Percentiles rank a stretch among this genome's conserved stretches.
These are phyloP conservation scores for Alloteropsis angusta DNA, from an alignment of 202 grass and related monocot genomes.

Conservation along the genomic window DNA sequence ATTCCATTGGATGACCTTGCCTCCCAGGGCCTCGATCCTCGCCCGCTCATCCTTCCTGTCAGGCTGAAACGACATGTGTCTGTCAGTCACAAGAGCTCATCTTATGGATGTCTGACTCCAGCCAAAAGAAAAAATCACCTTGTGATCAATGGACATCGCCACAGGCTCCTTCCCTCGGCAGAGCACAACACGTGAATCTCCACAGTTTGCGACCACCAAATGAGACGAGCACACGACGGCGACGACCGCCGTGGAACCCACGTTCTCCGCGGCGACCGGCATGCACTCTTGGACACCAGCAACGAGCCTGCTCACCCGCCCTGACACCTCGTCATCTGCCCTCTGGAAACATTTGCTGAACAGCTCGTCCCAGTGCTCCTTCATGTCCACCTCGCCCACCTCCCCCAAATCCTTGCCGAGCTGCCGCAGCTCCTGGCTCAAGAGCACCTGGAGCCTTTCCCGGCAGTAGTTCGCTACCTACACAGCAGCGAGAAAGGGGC, in stretches of 20 bases:
- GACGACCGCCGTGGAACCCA: constrained; percentile 72
- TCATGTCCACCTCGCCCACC: constrained; percentile 36
- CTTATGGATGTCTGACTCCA: background rate
- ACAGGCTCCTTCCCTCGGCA: constrained; percentile 60
- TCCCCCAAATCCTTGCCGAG: constrained; percentile 1
- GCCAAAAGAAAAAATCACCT: constrained; percentile 29
- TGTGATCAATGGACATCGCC: constrained; percentile 67
- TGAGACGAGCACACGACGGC: constrained; percentile 68
- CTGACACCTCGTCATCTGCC: constrained; percentile 61
- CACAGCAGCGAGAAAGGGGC: background rate
- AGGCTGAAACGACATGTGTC: constrained; percentile 58
- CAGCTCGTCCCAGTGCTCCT: constrained; percentile 65
- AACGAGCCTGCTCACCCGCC: constrained; percentile 24
- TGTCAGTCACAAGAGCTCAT: background rate
- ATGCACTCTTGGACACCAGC: background rate
- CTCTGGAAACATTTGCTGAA: constrained; percentile 62
- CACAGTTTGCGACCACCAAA: constrained; percentile 69
- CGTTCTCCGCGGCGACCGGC: constrained; percentile 46
- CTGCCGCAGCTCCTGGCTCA: constrained; percentile 42
- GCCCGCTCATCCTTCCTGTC: constrained; percentile 69
- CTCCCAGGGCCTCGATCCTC: constrained; percentile 68
- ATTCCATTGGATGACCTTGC: constrained; percentile 87
- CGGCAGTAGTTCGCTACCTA: constrained; percentile 74
- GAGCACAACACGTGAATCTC: constrained; percentile 70
- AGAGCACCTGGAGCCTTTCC: constrained; percentile 51